Conservation (phyloP, 169 alveolate species). For the Plasmodium cynomolgi region DNA sequence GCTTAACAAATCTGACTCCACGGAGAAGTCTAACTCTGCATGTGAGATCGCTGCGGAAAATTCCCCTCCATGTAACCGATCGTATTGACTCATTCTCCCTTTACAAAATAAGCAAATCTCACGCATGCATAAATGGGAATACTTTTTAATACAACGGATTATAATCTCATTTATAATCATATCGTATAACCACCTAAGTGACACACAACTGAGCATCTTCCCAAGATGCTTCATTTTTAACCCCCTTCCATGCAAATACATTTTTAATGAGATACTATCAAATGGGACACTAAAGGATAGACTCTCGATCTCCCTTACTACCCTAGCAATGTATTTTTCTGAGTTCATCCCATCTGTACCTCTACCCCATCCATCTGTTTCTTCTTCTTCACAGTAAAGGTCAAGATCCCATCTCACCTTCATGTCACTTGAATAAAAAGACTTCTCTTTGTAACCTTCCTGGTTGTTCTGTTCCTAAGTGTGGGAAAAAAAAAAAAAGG, state of each 20-base stretch:
- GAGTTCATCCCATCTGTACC: background rate
- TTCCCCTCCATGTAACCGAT: background rate
- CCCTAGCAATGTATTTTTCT: slow-evolving; percentile 18
- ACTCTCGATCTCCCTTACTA: slow-evolving; percentile 36
- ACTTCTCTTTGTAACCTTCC: background rate
- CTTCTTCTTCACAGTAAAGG: slow-evolving; percentile 6
- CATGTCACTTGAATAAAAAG: slow-evolving; percentile 2
- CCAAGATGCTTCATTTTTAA: slow-evolving; percentile 53
- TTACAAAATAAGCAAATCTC: slow-evolving; percentile 54
- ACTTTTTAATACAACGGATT: slow-evolving; percentile 45
- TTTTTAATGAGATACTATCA: slow-evolving; percentile 49
- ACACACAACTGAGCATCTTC: slow-evolving; percentile 33
- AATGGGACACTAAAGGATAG: slow-evolving; percentile 31
- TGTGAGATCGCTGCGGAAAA: background rate
- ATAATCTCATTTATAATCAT: slow-evolving; percentile 28
- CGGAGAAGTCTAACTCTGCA: background rate
- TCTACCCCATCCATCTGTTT: background rate
- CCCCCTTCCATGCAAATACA: slow-evolving; percentile 36
- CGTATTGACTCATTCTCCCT: background rate
- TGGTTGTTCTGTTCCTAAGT: background rate
- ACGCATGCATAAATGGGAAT: background rate
- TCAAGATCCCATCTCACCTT: slow-evolving; percentile 3
- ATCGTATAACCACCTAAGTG: slow-evolving; percentile 33
- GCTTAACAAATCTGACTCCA: background rate
- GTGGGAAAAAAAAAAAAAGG: background rate